Evolutionary conservation across 1,139 yeast genomes (phyloP).

Genomic region (Kodamaea arcana): DNA sequence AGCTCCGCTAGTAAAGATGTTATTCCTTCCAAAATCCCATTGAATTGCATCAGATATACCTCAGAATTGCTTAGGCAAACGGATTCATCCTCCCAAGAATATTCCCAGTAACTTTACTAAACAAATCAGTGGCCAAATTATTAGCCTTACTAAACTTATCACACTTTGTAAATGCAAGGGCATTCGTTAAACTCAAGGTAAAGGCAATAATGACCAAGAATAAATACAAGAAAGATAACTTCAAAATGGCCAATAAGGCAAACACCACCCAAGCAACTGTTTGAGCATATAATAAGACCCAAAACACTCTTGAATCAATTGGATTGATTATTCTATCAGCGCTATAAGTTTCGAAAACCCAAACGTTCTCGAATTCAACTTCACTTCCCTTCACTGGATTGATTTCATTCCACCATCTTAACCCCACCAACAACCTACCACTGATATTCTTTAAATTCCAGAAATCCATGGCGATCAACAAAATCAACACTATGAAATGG

Average conservation of each 20-base stretch:
- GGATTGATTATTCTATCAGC: slow-evolving; percentile 83
- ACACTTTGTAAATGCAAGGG: slow-evolving; percentile 86
- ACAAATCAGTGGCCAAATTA: slow-evolving; percentile 45
- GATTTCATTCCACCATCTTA: slow-evolving; percentile 92
- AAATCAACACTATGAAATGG: slow-evolving; percentile 71
- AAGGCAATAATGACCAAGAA: slow-evolving; percentile 63
- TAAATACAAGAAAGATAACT: slow-evolving; percentile 72
- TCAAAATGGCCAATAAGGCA: slow-evolving; percentile 72
- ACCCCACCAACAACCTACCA: slow-evolving; percentile 84
- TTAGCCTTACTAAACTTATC: slow-evolving; percentile 88
- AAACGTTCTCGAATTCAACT: slow-evolving; percentile 63
- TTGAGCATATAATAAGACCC: slow-evolving; percentile 72
- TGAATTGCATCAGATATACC: no score
- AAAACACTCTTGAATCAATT: slow-evolving; percentile 83
- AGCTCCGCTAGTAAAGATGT: no score
- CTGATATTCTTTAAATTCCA: slow-evolving; percentile 92
- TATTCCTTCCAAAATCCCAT: no score
- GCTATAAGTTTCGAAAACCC: slow-evolving; percentile 89
- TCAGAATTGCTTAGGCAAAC: slow-evolving; percentile 25
- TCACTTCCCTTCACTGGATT: slow-evolving; percentile 31
- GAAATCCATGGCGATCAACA: slow-evolving; percentile 81
- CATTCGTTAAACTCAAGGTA: slow-evolving; percentile 71
- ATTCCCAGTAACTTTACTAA: slow-evolving; percentile 47
- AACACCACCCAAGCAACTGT: slow-evolving; percentile 74
- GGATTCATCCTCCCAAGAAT: slow-evolving; percentile 51